These are phyloP conservation scores for Neonectria faginata DNA, from an alignment of 2,329 filamentous ascomycete species.

Conservation along the genomic window DNA sequence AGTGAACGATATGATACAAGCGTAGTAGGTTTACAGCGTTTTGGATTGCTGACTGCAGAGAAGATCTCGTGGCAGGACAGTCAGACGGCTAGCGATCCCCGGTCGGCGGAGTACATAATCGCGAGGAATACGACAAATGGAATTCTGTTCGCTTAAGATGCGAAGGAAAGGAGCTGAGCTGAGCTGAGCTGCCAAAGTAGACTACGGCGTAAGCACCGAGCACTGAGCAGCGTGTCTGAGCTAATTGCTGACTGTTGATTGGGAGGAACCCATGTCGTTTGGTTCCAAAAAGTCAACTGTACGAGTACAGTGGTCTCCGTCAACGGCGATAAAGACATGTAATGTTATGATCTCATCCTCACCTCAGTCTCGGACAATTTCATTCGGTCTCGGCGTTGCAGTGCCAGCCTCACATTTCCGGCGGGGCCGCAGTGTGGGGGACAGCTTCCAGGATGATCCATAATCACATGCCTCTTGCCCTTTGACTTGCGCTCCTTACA, in stretches of 20 bases:
- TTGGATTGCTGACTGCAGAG: not conserved
- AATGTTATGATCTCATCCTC: not conserved
- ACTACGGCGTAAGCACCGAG: not conserved
- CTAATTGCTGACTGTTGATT: constrained; percentile 7
- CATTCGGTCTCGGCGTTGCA: not conserved
- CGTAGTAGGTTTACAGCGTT: not conserved
- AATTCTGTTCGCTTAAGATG: not conserved
- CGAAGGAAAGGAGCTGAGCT: not conserved
- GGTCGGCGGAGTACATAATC: not conserved
- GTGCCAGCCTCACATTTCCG: not conserved
- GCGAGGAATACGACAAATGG: not conserved
- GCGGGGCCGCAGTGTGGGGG: constrained; percentile 20
- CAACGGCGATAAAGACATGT: not conserved
- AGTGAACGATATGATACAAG: no score
- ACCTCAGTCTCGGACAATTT: constrained; percentile 6
- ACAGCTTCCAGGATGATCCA: constrained; percentile 21
- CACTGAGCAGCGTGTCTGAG: not conserved
- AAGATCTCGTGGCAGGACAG: not conserved
- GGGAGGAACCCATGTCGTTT: not conserved
- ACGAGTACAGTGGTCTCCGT: no score
- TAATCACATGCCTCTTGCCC: constrained; percentile 39
- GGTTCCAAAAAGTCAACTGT: no score
- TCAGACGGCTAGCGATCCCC: not conserved
- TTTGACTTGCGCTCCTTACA: not conserved
- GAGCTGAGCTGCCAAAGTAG: not conserved